Percentiles rank a stretch among this genome's conserved stretches.
Evolutionary conservation across 352 stramenopile genomes (phyloP).

Genomic region (Thraustochytrium sp.): DNA sequence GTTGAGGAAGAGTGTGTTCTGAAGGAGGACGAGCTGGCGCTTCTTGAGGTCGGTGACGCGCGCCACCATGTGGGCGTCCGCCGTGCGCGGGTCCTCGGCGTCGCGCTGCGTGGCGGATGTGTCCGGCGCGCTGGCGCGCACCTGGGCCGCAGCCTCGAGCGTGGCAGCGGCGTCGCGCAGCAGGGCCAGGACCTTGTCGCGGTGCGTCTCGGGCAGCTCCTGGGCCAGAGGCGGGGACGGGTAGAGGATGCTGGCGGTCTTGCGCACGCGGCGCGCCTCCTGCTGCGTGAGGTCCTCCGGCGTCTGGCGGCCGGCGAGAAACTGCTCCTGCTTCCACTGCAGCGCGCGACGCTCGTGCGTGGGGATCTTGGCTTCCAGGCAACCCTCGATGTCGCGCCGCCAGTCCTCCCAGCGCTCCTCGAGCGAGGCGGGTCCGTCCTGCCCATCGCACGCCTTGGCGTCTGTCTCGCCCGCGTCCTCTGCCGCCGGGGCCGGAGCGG

Average conservation of each 20-base stretch:
- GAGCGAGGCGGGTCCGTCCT: neutral
- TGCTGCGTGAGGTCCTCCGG: neutral
- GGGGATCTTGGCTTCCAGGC: neutral
- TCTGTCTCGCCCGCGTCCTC: neutral
- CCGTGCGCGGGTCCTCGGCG: neutral
- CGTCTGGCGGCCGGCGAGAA: neutral
- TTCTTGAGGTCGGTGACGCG: neutral
- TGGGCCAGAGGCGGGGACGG: neutral
- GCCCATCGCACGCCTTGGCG: neutral
- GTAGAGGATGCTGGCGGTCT: neutral
- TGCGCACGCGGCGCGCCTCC: neutral
- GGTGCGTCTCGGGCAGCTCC: neutral
- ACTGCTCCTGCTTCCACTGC: constrained; percentile 5
- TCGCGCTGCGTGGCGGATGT: neutral
- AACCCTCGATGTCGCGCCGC: neutral
- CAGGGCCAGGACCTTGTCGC: neutral
- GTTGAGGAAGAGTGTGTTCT: neutral
- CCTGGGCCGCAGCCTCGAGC: neutral
- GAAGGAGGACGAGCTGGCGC: neutral
- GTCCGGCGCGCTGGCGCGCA: neutral
- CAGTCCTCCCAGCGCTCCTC: neutral
- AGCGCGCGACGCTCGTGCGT: neutral
- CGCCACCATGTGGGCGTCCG: neutral
- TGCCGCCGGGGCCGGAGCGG: neutral
- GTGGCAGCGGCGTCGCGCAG: neutral